These are phyloP conservation scores for Fusarium acutatum DNA, from an alignment of 2,329 filamentous ascomycete species.

Conservation along the genomic window DNA sequence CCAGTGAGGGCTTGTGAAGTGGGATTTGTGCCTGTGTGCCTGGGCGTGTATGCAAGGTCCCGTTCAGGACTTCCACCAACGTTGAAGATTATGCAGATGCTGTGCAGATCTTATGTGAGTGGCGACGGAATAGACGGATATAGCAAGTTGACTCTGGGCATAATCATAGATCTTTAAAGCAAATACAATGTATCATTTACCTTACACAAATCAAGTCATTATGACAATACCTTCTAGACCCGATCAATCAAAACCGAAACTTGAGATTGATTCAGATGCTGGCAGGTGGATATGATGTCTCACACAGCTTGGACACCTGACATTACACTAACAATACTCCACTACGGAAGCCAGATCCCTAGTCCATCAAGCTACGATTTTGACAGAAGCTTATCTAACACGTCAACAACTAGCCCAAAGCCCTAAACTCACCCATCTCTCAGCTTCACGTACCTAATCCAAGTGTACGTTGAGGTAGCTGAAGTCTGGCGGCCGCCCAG, in stretches of 20 bases:
- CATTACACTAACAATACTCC: background rate
- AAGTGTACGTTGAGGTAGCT: no score
- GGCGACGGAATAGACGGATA: background rate
- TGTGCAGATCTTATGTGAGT: background rate
- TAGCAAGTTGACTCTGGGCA: background rate
- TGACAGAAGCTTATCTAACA: constrained; percentile 16
- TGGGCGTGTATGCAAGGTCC: constrained; percentile 1
- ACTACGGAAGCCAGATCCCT: background rate
- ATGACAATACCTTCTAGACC: rapidly evolving
- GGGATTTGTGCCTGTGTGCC: background rate
- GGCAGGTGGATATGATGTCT: background rate
- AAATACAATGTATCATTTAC: background rate
- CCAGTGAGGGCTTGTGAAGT: background rate
- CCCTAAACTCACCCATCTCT: background rate
- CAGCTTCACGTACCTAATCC: no score
- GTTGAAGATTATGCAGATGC: background rate
- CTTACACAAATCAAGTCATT: background rate
- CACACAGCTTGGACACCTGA: background rate
- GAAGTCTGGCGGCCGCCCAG: background rate
- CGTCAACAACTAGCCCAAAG: background rate
- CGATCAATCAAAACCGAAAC: no score
- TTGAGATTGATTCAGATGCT: background rate
- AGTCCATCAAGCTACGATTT: background rate
- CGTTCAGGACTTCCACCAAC: background rate
- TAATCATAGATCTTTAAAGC: background rate